phyloP scores from a whole-genome alignment of 768 basidiomycete genomes.

The Phanerochaete carnosa region DNA sequence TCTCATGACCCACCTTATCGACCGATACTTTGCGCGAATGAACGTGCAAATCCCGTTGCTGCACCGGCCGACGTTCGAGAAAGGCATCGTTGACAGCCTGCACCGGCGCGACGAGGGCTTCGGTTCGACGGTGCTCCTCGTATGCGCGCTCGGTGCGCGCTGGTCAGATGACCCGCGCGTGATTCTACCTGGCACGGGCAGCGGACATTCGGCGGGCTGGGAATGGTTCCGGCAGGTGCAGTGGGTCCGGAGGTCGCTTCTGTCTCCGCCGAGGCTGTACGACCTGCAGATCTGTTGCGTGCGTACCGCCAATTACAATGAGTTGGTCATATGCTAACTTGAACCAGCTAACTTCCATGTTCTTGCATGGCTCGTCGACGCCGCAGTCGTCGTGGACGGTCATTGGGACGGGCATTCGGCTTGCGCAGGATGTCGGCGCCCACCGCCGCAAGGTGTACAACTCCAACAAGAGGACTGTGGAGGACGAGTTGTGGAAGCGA shows the following conservation, averaged over 20 bases:
- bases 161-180: conserved; percentile 52
- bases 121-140: conserved; percentile 40
- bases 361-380: conserved; percentile 42
- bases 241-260: conserved; percentile 52
- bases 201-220: conserved; percentile 37
- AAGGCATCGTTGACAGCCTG: conserved; percentile 32
- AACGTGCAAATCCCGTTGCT: conserved; percentile 44
- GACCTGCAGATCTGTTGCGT: conserved; percentile 72
- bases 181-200: conserved; percentile 22
- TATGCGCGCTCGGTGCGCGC: conserved; percentile 49
- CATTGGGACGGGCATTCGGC: conserved; percentile 61
- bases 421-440: conserved; percentile 73
- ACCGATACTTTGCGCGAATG: conserved; percentile 43
- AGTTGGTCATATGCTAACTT: background rate
- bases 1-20: conserved; percentile 40
- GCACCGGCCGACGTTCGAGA: conserved; percentile 45
- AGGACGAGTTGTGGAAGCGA: conserved; percentile 75
- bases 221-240: conserved; percentile 59
- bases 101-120: conserved; percentile 43
- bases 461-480: conserved; percentile 35
- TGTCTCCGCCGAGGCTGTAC: conserved; percentile 55
- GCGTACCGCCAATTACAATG: conserved; percentile 15
- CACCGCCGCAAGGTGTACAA: conserved; percentile 51
- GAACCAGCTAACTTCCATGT: conserved; percentile 31
- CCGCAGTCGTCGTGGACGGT: conserved; percentile 56